These are phyloP conservation scores for Pilasporangium apinafurcum DNA, from an alignment of 352 stramenopile species.

Conservation along the genomic window DNA sequence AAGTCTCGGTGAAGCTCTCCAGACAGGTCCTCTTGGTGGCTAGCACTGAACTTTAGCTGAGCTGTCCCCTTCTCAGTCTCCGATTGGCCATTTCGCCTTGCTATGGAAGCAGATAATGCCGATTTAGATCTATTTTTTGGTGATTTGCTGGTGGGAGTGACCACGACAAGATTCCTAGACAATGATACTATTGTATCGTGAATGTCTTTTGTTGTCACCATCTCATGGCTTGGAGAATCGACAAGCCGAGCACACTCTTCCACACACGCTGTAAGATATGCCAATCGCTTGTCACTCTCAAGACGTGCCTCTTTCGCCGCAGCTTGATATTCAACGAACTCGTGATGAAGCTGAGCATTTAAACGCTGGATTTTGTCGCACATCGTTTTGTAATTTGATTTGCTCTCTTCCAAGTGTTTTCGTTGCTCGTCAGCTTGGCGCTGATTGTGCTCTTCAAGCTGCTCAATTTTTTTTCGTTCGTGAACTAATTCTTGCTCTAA, in stretches of 20 bases:
- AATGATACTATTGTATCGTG: slow-evolving; percentile 32
- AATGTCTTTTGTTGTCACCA: slow-evolving; percentile 22
- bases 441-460: not conserved
- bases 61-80: not conserved
- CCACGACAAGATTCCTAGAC: slow-evolving; percentile 6
- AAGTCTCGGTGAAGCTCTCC: slow-evolving; percentile 8
- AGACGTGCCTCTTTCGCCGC: slow-evolving; percentile 10
- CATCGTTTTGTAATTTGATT: not conserved
- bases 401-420: not conserved
- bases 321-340: slow-evolving; percentile 26
- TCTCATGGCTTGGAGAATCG: slow-evolving; percentile 5
- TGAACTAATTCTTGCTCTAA: slow-evolving; percentile 1
- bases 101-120: too few species aligned
- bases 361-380: slow-evolving; percentile 2
- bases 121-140: too few species aligned
- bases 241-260: slow-evolving; percentile 29
- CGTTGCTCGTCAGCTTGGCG: not conserved
- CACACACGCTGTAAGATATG: slow-evolving; percentile 34
- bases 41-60: not conserved
- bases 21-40: not conserved
- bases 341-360: slow-evolving; percentile 14
- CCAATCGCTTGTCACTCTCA: slow-evolving; percentile 32
- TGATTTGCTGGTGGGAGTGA: too few species aligned
- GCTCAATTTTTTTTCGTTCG: slow-evolving; percentile 4
- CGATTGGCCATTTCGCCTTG: too few species aligned